Evolutionary conservation across 192 early-diverging fungal species (phyloP).

Genomic region (Backusella liffmaniae): DNA sequence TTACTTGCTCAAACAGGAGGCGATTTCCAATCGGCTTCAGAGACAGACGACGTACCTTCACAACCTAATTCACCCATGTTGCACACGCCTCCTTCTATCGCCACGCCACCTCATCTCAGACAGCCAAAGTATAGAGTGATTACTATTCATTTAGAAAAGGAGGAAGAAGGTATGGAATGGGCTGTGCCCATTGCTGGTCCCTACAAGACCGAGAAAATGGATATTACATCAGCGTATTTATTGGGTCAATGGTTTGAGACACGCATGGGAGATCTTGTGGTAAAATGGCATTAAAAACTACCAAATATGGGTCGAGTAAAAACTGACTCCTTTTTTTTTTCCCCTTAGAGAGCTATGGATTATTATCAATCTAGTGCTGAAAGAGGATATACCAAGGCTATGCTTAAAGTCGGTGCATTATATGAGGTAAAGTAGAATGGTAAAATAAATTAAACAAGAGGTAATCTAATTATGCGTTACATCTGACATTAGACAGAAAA

Average conservation of each 20-base stretch:
- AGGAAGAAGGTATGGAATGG: constrained; percentile 28
- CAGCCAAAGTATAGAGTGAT: constrained; percentile 27
- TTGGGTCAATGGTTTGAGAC: constrained; percentile 35
- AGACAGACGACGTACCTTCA: background rate
- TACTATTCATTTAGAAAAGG: constrained; percentile 41
- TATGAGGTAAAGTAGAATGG: constrained; percentile 32
- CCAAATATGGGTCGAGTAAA: background rate
- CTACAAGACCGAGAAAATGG: constrained; percentile 22
- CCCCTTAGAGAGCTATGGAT: constrained; percentile 24
- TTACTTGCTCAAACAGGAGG: constrained; percentile 24
- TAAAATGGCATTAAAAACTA: constrained; percentile 17
- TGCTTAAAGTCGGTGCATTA: constrained; percentile 36
- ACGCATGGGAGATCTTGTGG: constrained; percentile 29
- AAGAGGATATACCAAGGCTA: constrained; percentile 32
- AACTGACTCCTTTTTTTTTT: background rate
- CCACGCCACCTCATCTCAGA: constrained; percentile 22
- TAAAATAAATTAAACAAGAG: background rate
- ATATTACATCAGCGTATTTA: constrained; percentile 34
- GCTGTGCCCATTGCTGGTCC: constrained; percentile 27
- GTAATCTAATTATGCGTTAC: background rate
- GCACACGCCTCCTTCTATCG: constrained; percentile 14
- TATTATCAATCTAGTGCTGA: constrained; percentile 30
- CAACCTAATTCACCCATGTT: constrained; percentile 21
- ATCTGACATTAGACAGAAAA: constrained; percentile 13
- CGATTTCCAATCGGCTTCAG: constrained; percentile 11